Evolutionary conservation across 1,284 basidiomycete species (phyloP), one percentile per base, ranked within the genome.

Genomic region (Flammula alnicola): DNA sequence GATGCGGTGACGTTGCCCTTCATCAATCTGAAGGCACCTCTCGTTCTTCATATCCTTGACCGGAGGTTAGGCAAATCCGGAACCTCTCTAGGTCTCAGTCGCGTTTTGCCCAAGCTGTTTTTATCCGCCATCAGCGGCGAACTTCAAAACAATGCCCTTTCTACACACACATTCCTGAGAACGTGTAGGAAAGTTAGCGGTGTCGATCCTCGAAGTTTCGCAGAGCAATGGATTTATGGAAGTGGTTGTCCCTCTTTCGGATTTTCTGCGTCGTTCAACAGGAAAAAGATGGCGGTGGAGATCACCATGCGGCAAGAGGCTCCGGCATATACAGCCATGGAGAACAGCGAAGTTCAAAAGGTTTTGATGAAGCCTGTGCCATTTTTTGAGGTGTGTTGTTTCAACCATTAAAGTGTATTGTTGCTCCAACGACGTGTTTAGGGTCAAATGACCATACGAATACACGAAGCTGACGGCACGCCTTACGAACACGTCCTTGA

Each of bases 401-500:
- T 2, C 63, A 59, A 17, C 22, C 17, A 31, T 27, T n/a, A 17
- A 33, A 20, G 14, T 44, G 17, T 14, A n/a, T 50, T 30, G 2
- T 44, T 47, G 7, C 38, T 43, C 42, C 11, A 25, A 42, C 27
- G 20, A 26, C 40, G 4, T 23, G 29, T 30, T 44, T 32, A 93
- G 81, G 96, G 95, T 11, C 93, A 95, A 75, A 93, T 99, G 89
- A 98, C 97, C 12, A 91, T 99, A 44, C 92, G 97, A 14, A 98
- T 99, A 49, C 95, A 99, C 67, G 97, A 99, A 76, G 95, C 95
- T 0, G 97, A 99, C 65, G 97, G 97, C 1, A 98, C 97, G 31
- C 96, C 97, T 0, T 99, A 99, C 65, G 97, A 99, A 69, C 97
- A 99, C 65, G 93, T 99, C 16, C 79, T 99, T 32, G 95, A 98